These are phyloP conservation scores for Mortierella hygrophila DNA, from an alignment of 192 early-diverging fungal species.

Conservation along the genomic window DNA sequence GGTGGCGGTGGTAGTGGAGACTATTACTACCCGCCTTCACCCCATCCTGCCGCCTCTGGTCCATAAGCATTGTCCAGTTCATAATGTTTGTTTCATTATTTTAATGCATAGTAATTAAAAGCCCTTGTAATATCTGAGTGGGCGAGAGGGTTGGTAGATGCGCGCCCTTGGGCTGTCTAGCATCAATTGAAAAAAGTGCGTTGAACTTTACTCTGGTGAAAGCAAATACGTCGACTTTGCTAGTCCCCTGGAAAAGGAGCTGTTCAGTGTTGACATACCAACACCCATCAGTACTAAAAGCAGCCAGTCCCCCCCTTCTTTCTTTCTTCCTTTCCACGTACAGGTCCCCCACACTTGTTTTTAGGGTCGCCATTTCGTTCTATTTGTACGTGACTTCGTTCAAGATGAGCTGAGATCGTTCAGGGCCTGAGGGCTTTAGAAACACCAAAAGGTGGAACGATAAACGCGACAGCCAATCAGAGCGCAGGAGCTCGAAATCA, in stretches of 20 bases:
- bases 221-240: too few relatives aligned
- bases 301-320: not conserved
- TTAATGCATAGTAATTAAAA: too few relatives aligned
- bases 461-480: slow-evolving; percentile 33
- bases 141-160: too few relatives aligned
- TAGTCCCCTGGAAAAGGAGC: too few relatives aligned
- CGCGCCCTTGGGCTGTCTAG: too few relatives aligned
- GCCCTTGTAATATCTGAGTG: too few relatives aligned
- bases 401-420: not conserved
- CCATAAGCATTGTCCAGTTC: not conserved
- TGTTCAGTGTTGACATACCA: too few relatives aligned
- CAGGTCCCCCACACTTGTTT: not conserved
- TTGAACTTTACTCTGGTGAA: too few relatives aligned
- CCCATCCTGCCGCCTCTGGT: not conserved
- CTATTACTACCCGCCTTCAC: not conserved
- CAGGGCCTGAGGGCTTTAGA: not conserved
- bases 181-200: too few relatives aligned
- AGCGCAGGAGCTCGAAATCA: slow-evolving; percentile 1
- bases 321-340: not conserved
- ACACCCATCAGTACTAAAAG: too few relatives aligned
- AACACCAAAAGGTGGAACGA: slow-evolving; percentile 22
- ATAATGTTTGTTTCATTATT: too few relatives aligned
- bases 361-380: not conserved
- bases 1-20: not conserved
- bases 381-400: not conserved